phyloP scores from a whole-genome alignment of 2,329 filamentous ascomycete species.

The Phyllosticta citrichinensis region DNA sequence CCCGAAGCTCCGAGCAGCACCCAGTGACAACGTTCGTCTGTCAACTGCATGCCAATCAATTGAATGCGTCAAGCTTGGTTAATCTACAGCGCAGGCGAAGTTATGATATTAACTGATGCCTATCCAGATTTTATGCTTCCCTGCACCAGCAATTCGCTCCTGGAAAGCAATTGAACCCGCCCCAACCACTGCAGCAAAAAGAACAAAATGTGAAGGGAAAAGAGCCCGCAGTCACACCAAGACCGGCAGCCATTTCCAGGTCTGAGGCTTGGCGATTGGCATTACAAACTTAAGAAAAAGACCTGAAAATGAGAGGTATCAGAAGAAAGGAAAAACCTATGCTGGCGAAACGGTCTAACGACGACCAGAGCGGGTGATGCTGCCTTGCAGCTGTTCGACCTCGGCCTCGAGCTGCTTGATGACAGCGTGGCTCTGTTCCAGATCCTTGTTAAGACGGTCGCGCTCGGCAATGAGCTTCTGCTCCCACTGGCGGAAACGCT shows the following conservation, averaged over 20 bases:
- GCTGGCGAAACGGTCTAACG: slow-evolving; percentile 47
- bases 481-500: slow-evolving; percentile 98
- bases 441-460: slow-evolving; percentile 98
- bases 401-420: slow-evolving; percentile 89
- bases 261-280: slow-evolving; percentile 14
- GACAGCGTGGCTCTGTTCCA: slow-evolving; percentile 87
- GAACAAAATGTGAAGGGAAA: background rate
- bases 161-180: slow-evolving; percentile 6
- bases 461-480: slow-evolving; percentile 99
- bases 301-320: slow-evolving; percentile 29
- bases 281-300: slow-evolving; percentile 33
- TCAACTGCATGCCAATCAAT: background rate
- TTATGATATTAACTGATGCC: slow-evolving; percentile 9
- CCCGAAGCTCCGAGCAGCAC: background rate
- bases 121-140: slow-evolving; percentile 8
- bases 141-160: slow-evolving; percentile 4
- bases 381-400: slow-evolving; percentile 53
- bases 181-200: background rate
- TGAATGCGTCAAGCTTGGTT: slow-evolving; percentile 5
- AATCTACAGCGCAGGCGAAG: slow-evolving; percentile 9
- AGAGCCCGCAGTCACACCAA: slow-evolving; percentile 1
- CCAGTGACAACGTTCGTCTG: background rate
- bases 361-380: slow-evolving; percentile 79
- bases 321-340: slow-evolving; percentile 25
- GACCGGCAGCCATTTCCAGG: slow-evolving; percentile 2